phyloP scores from a whole-genome alignment of 306 rosid species.

The Lagenaria siceraria region DNA sequence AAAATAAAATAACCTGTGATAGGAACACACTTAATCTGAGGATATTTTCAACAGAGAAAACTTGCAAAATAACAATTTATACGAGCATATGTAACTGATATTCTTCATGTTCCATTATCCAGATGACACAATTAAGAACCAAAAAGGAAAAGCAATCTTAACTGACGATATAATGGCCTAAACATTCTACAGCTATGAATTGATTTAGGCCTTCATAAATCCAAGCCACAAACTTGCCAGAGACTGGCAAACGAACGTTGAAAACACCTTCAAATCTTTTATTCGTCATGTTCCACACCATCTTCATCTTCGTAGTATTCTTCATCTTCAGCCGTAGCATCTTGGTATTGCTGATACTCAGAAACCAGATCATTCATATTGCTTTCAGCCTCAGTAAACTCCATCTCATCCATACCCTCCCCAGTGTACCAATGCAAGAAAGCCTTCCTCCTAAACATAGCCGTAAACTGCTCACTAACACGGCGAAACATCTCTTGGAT shows the following conservation, averaged over 20 bases:
- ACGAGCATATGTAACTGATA: slow-evolving; percentile 3
- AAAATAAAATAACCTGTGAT: background rate
- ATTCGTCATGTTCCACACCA: slow-evolving; percentile 8
- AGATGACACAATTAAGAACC: slow-evolving; percentile 10
- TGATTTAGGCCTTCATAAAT: background rate
- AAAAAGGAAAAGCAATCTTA: slow-evolving; percentile 3
- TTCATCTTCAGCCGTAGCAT: slow-evolving; percentile 42
- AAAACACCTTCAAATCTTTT: background rate
- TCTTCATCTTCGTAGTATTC: slow-evolving; percentile 34
- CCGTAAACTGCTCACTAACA: slow-evolving; percentile 32
- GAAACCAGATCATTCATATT: slow-evolving; percentile 42
- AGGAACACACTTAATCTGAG: background rate
- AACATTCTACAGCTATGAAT: background rate
- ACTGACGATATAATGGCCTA: slow-evolving; percentile 15
- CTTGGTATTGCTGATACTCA: slow-evolving; percentile 42
- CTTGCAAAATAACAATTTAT: background rate
- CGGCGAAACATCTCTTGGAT: slow-evolving; percentile 32
- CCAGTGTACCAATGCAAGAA: slow-evolving; percentile 37
- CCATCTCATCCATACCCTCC: slow-evolving; percentile 40
- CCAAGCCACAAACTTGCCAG: background rate
- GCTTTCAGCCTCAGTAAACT: slow-evolving; percentile 33
- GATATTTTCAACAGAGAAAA: background rate
- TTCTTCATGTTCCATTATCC: slow-evolving; percentile 3
- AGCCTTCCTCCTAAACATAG: slow-evolving; percentile 42
- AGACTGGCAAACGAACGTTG: background rate